phyloP scores from a whole-genome alignment of 306 rosid genomes.

The Oxytropis ochrocephala region DNA sequence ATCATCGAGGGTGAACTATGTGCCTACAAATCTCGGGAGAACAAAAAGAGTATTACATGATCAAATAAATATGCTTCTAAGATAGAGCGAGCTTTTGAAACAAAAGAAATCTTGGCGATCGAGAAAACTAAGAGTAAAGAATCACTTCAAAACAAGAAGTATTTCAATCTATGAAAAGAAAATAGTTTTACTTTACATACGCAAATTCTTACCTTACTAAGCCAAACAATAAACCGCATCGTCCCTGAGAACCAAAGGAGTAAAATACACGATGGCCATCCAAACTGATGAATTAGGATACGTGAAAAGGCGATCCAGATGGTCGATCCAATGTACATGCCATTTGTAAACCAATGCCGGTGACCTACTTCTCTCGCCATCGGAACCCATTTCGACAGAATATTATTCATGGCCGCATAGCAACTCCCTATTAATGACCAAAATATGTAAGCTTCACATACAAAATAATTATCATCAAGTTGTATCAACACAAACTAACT shows the following conservation, averaged over 20 bases:
- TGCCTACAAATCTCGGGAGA: constrained; percentile 46
- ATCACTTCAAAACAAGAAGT: not conserved
- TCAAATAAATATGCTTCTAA: not conserved
- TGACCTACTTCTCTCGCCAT: constrained; percentile 96
- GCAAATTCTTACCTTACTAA: constrained; percentile 79
- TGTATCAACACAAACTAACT: no score
- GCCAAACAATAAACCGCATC: constrained; percentile 76
- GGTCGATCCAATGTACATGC: constrained; percentile 98
- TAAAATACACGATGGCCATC: constrained; percentile 99
- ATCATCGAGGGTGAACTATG: constrained; percentile 91
- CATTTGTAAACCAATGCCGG: constrained; percentile 91
- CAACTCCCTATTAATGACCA: no score
- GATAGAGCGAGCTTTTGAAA: not conserved
- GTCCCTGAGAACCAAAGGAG: constrained; percentile 91
- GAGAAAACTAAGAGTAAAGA: not conserved
- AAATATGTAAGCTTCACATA: no score
- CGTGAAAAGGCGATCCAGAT: constrained; percentile 97
- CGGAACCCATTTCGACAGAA: no score
- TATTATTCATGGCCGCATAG: no score
- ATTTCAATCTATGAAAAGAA: no score
- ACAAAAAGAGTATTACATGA: not conserved
- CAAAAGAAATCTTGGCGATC: not conserved
- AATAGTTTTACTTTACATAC: no score
- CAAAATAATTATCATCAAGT: no score
- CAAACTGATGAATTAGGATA: constrained; percentile 71